Evolutionary conservation across 2,329 filamentous ascomycete species (phyloP), one percentile per base, ranked within the genome.

Genomic region (Gyromitra esculenta): DNA sequence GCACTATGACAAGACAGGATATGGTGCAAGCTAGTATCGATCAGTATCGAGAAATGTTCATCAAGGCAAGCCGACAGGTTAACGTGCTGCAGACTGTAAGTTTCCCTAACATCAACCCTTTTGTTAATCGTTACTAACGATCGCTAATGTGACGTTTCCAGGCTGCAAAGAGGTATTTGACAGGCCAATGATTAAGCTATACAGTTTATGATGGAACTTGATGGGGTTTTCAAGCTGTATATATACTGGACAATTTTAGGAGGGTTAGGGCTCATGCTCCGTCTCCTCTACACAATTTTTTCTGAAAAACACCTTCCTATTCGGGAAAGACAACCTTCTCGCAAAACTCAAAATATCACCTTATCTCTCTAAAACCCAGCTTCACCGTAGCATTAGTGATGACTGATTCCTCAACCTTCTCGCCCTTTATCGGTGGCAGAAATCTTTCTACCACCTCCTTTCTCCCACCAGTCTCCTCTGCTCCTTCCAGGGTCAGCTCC

Each of bases 41-140:
- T 77, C 93, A 96, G 85, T 99, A 98, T 83, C 90, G 91, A 65
- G 89, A 90, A 68, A 93, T 97, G 13, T 99, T 95, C 84, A 86
- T 91, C 80, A 92, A 94, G 81, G 94, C 93, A 0, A 89, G 90
- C 81, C 89, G 92, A 82, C 90, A 92, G 82, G 88, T 97, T 73
- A 87, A 90, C 3, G 25, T 77, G 31, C 48, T 79, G 59, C 89
- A 88, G 83, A 83, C 85, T 76, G 89, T 91, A 85, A 83, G 89
- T 86, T 74, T 66, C 66, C 50, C 67, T 63, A 59, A 57, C 37
- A 37, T 56, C 63, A 31, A 31, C 2, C 25, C 60, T 65, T 21
- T 43, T 21, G 50, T 52, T 50, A 39, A 18, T 25, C n/a, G 7
- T 5, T 50, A 31, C 41, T 13, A 35, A 50, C 65, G 35, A 13